Evolutionary conservation across 371 early-diverging fungal species (phyloP).

Genomic region (Mucor irregularis): DNA sequence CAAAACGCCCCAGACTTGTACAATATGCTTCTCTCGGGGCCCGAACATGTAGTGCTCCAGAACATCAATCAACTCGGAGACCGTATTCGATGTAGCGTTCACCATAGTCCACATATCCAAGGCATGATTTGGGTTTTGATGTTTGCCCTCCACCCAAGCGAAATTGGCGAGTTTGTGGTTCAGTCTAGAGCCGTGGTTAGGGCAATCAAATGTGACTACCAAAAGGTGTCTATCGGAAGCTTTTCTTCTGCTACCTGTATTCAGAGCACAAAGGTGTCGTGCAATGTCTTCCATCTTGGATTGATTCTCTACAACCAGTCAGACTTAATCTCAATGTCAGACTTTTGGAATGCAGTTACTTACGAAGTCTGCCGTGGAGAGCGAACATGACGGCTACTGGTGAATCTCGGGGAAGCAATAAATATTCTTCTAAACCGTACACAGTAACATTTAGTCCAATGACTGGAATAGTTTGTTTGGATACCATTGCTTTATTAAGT

Average conservation of each 20-base stretch:
- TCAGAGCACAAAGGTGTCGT: constrained; percentile 28
- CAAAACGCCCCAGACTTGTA: constrained; percentile 50
- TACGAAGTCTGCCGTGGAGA: constrained; percentile 47
- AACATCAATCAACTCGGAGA: constrained; percentile 53
- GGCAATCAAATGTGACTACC: constrained; percentile 55
- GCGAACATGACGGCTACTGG: constrained; percentile 46
- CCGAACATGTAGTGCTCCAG: constrained; percentile 50
- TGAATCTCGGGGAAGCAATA: background rate
- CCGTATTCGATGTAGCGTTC: constrained; percentile 38
- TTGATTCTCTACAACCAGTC: constrained; percentile 23
- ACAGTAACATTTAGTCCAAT: constrained; percentile 34
- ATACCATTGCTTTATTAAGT: constrained; percentile 6
- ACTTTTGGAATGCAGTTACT: background rate
- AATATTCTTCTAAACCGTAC: constrained; percentile 44
- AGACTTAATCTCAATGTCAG: background rate
- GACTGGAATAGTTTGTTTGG: constrained; percentile 16
- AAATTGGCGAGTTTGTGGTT: constrained; percentile 33
- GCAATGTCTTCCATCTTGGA: constrained; percentile 29
- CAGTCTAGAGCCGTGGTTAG: constrained; percentile 58
- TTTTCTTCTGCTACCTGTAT: background rate
- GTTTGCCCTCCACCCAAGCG: constrained; percentile 36
- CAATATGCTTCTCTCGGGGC: constrained; percentile 12
- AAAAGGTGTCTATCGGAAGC: constrained; percentile 24
- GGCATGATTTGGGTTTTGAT: constrained; percentile 48
- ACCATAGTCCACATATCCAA: constrained; percentile 57